Evolutionary conservation across 805 yeast genomes (phyloP).

Genomic region (Kazachstania bromeliacearum): DNA sequence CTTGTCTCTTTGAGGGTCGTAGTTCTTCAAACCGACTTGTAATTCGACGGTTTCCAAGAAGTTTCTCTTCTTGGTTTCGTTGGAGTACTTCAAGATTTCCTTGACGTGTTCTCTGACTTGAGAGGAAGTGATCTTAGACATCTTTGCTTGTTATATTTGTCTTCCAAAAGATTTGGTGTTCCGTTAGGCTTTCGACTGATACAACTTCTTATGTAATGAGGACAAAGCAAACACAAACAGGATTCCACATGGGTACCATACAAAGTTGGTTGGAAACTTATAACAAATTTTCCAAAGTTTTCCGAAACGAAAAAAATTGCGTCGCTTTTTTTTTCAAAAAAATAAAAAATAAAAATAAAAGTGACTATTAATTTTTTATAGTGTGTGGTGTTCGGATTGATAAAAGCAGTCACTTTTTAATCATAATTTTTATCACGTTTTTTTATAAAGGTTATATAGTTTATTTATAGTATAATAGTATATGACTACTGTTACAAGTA

Average conservation of each 20-base stretch:
- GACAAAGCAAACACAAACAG: not conserved
- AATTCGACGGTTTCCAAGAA: slow-evolving; percentile 99
- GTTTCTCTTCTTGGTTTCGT: slow-evolving; percentile 99
- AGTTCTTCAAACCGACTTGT: slow-evolving; percentile 99
- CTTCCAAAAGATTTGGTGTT: slow-evolving; percentile 67
- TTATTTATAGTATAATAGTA: no score
- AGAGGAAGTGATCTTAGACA: slow-evolving; percentile 85
- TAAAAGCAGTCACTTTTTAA: not conserved
- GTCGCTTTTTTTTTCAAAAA: not conserved
- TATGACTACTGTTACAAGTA: slow-evolving; percentile 3
- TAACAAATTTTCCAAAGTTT: slow-evolving; percentile 1
- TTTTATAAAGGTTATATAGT: no score
- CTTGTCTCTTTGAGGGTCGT: slow-evolving; percentile 99
- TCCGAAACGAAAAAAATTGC: not conserved
- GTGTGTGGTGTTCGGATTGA: not conserved
- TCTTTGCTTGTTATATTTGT: slow-evolving; percentile 35
- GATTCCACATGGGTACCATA: no score
- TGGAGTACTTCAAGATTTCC: slow-evolving; percentile 81
- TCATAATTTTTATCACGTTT: no score
- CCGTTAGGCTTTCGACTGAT: slow-evolving; percentile 43
- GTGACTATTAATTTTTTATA: not conserved
- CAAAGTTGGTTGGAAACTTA: no score
- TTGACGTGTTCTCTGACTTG: slow-evolving; percentile 96
- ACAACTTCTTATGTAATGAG: slow-evolving; percentile 5
- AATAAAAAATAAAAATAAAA: not conserved